A percentile compares a stretch with the other conserved stretches of the same genome.
Conservation (phyloP, 768 basidiomycete genomes). For the Naganishia randhawae region DNA sequence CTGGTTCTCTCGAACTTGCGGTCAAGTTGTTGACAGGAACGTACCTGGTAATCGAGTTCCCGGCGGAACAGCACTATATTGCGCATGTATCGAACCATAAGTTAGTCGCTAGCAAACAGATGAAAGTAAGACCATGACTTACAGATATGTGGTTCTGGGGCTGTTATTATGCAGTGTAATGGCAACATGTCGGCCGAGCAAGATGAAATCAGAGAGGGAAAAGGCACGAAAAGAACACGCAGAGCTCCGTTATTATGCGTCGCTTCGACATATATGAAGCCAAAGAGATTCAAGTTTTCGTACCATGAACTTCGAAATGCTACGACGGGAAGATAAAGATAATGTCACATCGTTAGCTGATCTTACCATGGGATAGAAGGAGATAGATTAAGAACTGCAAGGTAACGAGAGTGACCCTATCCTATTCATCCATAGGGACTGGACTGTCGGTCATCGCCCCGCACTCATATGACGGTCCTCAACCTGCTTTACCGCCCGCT, state of each 20-base stretch:
- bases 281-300: slow-evolving; percentile 24
- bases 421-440: too few relatives aligned
- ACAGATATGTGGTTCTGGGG: slow-evolving; percentile 51
- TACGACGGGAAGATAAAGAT: neutral
- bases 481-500: too few relatives aligned
- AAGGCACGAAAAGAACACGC: neutral
- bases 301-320: slow-evolving; percentile 93
- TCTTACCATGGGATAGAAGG: neutral
- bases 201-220: neutral
- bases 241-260: slow-evolving; percentile 39
- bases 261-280: too few relatives aligned
- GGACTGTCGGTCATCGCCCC: too few relatives aligned
- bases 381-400: too few relatives aligned
- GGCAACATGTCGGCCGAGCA: neutral
- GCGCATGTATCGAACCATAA: neutral
- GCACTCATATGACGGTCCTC: too few relatives aligned
- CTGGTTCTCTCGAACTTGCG: too few relatives aligned
- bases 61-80: slow-evolving; percentile 48
- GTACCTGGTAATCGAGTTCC: slow-evolving; percentile 34
- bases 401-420: too few relatives aligned
- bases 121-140: slow-evolving; percentile 23
- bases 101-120: neutral
- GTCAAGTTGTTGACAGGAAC: too few relatives aligned
- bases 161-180: slow-evolving; percentile 26
- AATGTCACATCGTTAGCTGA: neutral